Evolutionary conservation across 495 filamentous ascomycete genomes (phyloP).

Genomic region (Xylaria bambusicola): DNA sequence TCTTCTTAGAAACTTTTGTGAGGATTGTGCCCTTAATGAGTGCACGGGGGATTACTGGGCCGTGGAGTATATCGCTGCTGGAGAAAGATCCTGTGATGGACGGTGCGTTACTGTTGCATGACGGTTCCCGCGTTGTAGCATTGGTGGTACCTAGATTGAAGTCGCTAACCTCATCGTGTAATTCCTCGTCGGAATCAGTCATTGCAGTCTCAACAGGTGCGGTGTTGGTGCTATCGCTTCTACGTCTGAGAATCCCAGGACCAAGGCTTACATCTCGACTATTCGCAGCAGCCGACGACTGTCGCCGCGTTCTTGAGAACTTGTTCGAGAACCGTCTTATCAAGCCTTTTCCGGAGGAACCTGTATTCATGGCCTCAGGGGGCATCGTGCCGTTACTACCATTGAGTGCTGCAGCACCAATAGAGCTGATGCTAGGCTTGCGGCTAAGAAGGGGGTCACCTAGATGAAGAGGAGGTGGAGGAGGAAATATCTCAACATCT

Average conservation of each 20-base stretch:
- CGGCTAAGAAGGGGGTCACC: conserved; percentile 46
- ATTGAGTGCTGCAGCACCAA: conserved; percentile 31
- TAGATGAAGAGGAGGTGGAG: conserved; percentile 40
- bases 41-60: conserved; percentile 67
- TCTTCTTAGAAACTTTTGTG: conserved; percentile 78
- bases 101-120: conserved; percentile 40
- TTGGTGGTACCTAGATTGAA: conserved; percentile 30
- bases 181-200: conserved; percentile 69
- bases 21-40: conserved; percentile 76
- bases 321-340: conserved; percentile 52
- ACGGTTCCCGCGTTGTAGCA: conserved; percentile 28
- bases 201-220: conserved; percentile 50
- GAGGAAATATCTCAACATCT: conserved; percentile 32
- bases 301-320: conserved; percentile 54
- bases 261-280: conserved; percentile 85
- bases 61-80: conserved; percentile 45
- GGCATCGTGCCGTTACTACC: conserved; percentile 40
- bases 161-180: conserved; percentile 41
- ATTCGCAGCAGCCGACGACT: conserved; percentile 70
- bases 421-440: conserved; percentile 41
- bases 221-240: conserved; percentile 82
- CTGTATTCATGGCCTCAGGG: conserved; percentile 35
- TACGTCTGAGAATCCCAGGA: conserved; percentile 79
- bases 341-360: conserved; percentile 35
- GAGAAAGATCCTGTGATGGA: conserved; percentile 39